Base-by-base conservation (phyloP, 768 basidiomycete species). In the Boletus tomentosulus region DNA sequence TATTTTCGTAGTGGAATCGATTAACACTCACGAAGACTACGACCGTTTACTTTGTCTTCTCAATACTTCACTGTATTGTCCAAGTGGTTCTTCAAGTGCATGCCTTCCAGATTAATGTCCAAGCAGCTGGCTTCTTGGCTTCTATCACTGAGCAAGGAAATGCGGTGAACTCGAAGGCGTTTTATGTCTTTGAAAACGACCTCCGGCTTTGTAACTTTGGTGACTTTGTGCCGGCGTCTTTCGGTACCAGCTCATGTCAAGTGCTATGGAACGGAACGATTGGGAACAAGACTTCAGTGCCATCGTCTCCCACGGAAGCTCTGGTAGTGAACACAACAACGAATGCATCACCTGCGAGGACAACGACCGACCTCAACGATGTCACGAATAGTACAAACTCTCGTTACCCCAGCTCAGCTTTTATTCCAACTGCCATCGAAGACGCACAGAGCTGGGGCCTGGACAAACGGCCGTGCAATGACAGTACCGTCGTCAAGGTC, bases 21-120 rank as follows among this genome's bases (percentile, higher is more conserved):
- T 73, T 89, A 61, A 84, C 86, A 22, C 81, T 84, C 63, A 86
- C 87, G 46, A 77, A 76, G 35, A 73, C 86, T 50, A 85, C 88
- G 19, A 72, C 77, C 56, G 62, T 81, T 62, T 92, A 89, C 67
- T 81, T 88, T 63, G 50, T 76, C 42, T 86, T 89, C 66, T 84
- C 88, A 22, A 53, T 86, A 48, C 46, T 81, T 43, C 85, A 89
- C 65, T 88, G 85, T 59, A 59, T 78, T 52, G 66, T 88, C 54
- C 89, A 90, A 68, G 74, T 89, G 58, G 73, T 78, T 27, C 74
- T 92, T 44, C 89, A 91, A 71, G 78, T 77, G 48, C 77, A 78
- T 50, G 87, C 84, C 11, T 85, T 84, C 72, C 73, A 74, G 12
- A 80, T 81, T 70, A 90, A 90, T 60, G 76, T 76, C 9, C 58